Evolutionary conservation across 768 basidiomycete genomes (phyloP).

Genomic region (Dentipellis fragilis): DNA sequence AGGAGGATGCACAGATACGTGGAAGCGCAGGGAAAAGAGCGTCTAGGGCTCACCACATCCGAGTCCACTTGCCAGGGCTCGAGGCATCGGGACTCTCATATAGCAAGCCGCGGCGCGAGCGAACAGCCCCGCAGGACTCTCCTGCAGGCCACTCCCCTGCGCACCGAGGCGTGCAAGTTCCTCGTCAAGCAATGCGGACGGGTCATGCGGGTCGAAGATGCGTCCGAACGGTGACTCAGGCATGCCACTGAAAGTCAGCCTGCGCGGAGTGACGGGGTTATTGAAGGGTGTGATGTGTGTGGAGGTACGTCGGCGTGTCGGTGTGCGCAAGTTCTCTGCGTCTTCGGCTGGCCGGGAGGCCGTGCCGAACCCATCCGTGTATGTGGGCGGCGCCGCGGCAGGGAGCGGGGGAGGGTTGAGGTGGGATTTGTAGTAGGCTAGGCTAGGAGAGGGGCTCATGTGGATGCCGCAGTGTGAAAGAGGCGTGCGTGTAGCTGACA

Average conservation of each 20-base stretch:
- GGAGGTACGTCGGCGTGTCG: slow-evolving; percentile 31
- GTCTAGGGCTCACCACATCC: slow-evolving; percentile 15
- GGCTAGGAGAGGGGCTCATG: slow-evolving; percentile 58
- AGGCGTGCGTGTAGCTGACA: slow-evolving; percentile 57
- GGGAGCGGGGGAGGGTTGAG: slow-evolving; percentile 48
- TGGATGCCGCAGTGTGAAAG: slow-evolving; percentile 59
- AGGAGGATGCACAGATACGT: no score
- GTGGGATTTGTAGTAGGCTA: slow-evolving; percentile 60
- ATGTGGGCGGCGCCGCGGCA: slow-evolving; percentile 18
- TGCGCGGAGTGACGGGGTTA: slow-evolving; percentile 35
- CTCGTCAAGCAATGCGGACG: slow-evolving; percentile 56
- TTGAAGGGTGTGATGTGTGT: slow-evolving; percentile 10
- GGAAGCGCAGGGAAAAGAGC: not conserved
- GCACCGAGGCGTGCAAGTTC: slow-evolving; percentile 44
- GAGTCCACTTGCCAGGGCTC: slow-evolving; percentile 43
- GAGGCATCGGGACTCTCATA: slow-evolving; percentile 66
- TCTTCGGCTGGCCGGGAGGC: slow-evolving; percentile 14
- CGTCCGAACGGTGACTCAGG: slow-evolving; percentile 37
- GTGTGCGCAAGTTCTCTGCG: slow-evolving; percentile 26
- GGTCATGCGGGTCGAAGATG: slow-evolving; percentile 67
- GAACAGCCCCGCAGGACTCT: slow-evolving; percentile 61
- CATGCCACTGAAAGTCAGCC: slow-evolving; percentile 24
- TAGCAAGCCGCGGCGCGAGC: slow-evolving; percentile 44
- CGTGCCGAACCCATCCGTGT: slow-evolving; percentile 29
- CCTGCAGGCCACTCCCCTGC: slow-evolving; percentile 22